phyloP scores from a whole-genome alignment of 2,329 filamentous ascomycete genomes.

The Aspergillus piperis region DNA sequence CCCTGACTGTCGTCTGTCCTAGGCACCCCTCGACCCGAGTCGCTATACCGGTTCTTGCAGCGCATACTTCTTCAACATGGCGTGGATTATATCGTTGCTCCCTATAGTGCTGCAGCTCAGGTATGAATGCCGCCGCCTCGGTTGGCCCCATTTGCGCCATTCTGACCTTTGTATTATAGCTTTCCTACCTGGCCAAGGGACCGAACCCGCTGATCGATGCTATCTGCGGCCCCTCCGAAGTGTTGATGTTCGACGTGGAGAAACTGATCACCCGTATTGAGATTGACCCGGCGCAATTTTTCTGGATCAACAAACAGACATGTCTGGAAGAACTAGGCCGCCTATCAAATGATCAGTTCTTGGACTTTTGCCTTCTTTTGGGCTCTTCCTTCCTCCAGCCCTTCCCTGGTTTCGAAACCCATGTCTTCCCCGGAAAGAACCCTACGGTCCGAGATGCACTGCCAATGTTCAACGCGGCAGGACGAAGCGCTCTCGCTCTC shows the following conservation, averaged over 20 bases:
- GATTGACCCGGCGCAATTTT: slow-evolving; percentile 64
- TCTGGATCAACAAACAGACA: slow-evolving; percentile 64
- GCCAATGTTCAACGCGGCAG: slow-evolving; percentile 69
- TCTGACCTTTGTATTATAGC: slow-evolving; percentile 30
- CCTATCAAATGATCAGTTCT: slow-evolving; percentile 71
- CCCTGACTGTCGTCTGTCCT: slow-evolving; percentile 31
- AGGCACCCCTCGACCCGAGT: slow-evolving; percentile 72
- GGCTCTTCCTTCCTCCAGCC: slow-evolving; percentile 78
- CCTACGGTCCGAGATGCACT: slow-evolving; percentile 73
- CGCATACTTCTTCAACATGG: slow-evolving; percentile 67
- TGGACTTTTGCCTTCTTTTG: slow-evolving; percentile 79
- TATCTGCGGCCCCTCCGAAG: slow-evolving; percentile 80
- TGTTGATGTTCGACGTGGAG: slow-evolving; percentile 81
- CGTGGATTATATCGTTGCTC: slow-evolving; percentile 77
- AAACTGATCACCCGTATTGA: slow-evolving; percentile 65
- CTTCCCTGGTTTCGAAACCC: slow-evolving; percentile 74
- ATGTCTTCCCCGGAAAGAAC: slow-evolving; percentile 55
- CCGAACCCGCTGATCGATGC: slow-evolving; percentile 69
- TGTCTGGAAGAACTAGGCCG: slow-evolving; percentile 67
- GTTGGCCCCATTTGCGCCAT: background rate
- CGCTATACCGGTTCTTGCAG: slow-evolving; percentile 76
- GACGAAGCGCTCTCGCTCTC: slow-evolving; percentile 68
- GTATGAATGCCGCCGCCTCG: slow-evolving; percentile 49
- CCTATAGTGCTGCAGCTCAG: slow-evolving; percentile 85
- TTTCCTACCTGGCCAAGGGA: slow-evolving; percentile 76